Base-by-base conservation (phyloP, 2,329 filamentous ascomycete genomes). In the Cryphonectria parasitica region DNA sequence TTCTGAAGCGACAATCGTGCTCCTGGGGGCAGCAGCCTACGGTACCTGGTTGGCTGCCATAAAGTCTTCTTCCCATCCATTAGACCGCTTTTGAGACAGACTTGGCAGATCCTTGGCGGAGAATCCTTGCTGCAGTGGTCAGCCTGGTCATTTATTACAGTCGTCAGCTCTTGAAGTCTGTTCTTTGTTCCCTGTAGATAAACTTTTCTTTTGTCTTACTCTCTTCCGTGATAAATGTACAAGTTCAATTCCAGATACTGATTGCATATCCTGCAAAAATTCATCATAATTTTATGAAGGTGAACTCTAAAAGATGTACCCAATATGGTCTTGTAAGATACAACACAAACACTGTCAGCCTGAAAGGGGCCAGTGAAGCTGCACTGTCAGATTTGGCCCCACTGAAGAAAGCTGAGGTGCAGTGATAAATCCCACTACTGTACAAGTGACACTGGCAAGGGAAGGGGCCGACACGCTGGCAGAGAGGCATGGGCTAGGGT, bases 331-430 rank as follows among this genome's bases (percentile, higher is more conserved):
- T 11, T 17, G 52, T 31, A 17, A 25, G 17, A 17, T 28, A 2
- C 17, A 5, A 31, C 13, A 1, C 1, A 58, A 19, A 31, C 28
- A 58, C 13, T 31, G 54, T 58, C 54, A 31, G 54, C 54, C 54
- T 31, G 34, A 58, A 56, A 17, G 54, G 52, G 54, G 54, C 15
- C 25, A 49, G 28, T 34, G 15, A 34, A 34, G 25, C 34, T 58
- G 15, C 54, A 31, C 5, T 34, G 54, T 58, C 54, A 58, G 54
- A 58, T 34, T 31, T 58, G 54, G 31, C 54, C 54, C 54, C 54
- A 58, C 54, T 58, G 25, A 58, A 58, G 25, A 58, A 31, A 34
- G 54, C 54, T 31, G 54, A 58, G 28, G 54, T 58, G 28, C 54
- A 58, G 54, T 58, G 17, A 28, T 13, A 34, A 34, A 8, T 28